Percentiles rank a stretch among this genome's conserved stretches.
These are phyloP conservation scores for Calonectria hawksworthii DNA, from an alignment of 2,329 filamentous ascomycete species.

Conservation along the genomic window DNA sequence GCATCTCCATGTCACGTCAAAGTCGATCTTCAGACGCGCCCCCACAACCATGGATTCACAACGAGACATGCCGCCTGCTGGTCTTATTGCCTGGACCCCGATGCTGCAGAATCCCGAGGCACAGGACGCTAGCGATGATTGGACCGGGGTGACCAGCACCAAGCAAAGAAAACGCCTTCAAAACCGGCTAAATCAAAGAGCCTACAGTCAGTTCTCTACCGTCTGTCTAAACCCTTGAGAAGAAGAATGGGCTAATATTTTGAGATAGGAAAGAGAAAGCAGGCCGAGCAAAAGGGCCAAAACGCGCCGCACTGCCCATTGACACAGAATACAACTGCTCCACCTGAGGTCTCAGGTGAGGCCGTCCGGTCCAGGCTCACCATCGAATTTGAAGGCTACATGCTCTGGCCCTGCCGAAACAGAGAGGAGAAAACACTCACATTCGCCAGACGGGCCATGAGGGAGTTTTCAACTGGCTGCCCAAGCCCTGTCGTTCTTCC, in stretches of 20 bases:
- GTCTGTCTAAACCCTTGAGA: fast-evolving
- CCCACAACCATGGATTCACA: neutral
- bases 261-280: neutral
- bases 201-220: neutral
- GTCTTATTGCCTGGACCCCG: neutral
- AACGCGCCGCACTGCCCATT: neutral
- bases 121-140: neutral
- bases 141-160: conserved; percentile 19
- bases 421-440: neutral
- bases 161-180: conserved; percentile 20
- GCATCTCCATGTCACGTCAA: neutral
- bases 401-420: neutral
- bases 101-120: conserved; percentile 10
- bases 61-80: neutral
- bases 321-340: neutral
- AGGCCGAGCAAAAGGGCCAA: neutral
- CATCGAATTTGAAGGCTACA: neutral
- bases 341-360: too few species aligned
- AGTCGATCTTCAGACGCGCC: neutral
- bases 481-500: neutral
- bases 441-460: neutral
- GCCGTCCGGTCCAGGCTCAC: neutral
- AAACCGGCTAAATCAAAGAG: conserved; percentile 25
- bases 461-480: neutral
- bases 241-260: neutral